A percentile compares a stretch with the other conserved stretches of the same genome.
These are phyloP conservation scores for Solanum lignicaule DNA, from an alignment of 257 asterid species.

Conservation along the genomic window DNA sequence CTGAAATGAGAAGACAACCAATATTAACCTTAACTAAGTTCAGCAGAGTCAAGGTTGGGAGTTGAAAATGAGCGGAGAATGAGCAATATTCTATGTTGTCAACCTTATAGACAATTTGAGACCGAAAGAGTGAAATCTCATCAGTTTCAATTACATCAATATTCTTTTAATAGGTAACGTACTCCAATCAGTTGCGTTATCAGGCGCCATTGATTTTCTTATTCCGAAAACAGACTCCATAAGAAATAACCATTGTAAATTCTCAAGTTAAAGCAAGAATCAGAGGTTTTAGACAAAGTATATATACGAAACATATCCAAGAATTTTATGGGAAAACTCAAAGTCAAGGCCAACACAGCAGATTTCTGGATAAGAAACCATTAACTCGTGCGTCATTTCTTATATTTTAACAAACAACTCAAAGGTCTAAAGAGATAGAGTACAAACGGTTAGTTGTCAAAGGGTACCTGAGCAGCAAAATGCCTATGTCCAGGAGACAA, in stretches of 20 bases:
- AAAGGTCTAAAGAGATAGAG: not conserved
- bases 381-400: not conserved
- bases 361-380: not conserved
- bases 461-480: slow-evolving; percentile 40
- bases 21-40: not conserved
- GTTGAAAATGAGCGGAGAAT: not conserved
- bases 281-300: not conserved
- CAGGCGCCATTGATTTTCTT: not conserved
- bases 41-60: not conserved
- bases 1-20: slow-evolving; percentile 15
- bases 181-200: not conserved
- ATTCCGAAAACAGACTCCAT: not conserved
- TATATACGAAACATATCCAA: not conserved
- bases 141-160: not conserved
- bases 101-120: not conserved
- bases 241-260: not conserved
- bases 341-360: not conserved
- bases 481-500: slow-evolving; percentile 57
- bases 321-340: not conserved
- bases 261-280: not conserved
- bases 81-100: not conserved
- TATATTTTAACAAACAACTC: not conserved
- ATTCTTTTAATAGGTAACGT: not conserved
- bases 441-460: not conserved
- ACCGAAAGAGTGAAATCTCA: not conserved